A percentile compares a stretch with the other conserved stretches of the same genome.
phyloP scores from a whole-genome alignment of 129 eudicot species.

The Centaurea solstitialis region DNA sequence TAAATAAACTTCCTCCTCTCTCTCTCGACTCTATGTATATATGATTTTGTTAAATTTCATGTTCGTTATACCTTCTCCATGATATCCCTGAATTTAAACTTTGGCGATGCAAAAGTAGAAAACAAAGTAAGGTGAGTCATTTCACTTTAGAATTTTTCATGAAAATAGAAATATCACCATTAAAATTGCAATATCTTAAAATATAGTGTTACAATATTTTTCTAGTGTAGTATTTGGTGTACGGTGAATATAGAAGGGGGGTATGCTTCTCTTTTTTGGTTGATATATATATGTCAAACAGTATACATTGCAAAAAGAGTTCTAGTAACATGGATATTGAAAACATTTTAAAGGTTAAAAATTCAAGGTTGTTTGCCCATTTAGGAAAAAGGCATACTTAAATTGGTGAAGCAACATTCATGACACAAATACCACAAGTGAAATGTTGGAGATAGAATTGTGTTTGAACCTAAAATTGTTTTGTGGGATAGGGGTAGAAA shows the following conservation, averaged over 20 bases:
- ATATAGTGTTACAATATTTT: not conserved
- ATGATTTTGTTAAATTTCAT: not conserved
- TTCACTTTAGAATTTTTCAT: not conserved
- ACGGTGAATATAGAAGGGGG: not conserved
- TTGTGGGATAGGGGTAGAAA: conserved; percentile 20
- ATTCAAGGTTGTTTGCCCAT: not conserved
- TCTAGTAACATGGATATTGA: not conserved
- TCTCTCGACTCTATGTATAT: no score
- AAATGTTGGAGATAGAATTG: conserved; percentile 1
- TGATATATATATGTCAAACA: not conserved
- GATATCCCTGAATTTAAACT: not conserved
- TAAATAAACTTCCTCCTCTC: no score
- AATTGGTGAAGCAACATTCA: conserved; percentile 23
- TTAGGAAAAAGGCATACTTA: not conserved
- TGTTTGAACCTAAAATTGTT: conserved; percentile 18
- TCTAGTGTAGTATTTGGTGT: not conserved
- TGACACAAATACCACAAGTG: conserved; percentile 20
- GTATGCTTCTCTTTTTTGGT: not conserved
- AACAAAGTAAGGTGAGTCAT: not conserved
- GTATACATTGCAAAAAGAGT: not conserved
- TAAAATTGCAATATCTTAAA: not conserved
- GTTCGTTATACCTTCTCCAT: not conserved
- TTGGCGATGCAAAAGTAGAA: not conserved
- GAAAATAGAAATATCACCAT: not conserved
- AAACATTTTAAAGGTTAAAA: not conserved